Base-by-base conservation (phyloP, 176 grass and related monocot species). In the Chloris gayana region DNA sequence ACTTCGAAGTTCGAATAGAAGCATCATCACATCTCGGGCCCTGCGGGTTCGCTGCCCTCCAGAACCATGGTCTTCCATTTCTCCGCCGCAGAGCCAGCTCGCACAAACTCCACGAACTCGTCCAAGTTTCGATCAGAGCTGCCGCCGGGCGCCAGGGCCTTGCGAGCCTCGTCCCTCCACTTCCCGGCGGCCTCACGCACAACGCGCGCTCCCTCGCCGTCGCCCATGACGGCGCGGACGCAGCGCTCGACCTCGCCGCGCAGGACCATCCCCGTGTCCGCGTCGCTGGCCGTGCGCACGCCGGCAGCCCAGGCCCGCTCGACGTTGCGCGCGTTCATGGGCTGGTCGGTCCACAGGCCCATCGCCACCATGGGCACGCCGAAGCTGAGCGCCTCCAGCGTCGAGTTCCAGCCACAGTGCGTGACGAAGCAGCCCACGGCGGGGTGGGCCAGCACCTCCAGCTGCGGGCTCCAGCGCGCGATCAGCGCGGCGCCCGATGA, bases 361-460 rank as follows among this genome's bases (percentile, higher is more conserved):
- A 89, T 37, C 33, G 82, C 80, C 56, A 80, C 60, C 88, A 90
- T 93, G 0, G 91, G 85, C 74, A 90, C 79, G 1, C 88, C 85
- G 69, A 74, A 88, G 77, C 79, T 27, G 81, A 94, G 79, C 33
- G 88, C 88, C 84, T 95, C 93, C 26, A 92, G 63, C 12, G 82
- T 87, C 6, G 93, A 90, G 78, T 95, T 95, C 89, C 89, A 95
- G 9, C 89, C 87, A 60, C 89, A 92, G 78, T 95, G 93, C 18
- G 89, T 95, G 14, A 95, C 18, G 75, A 95, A 95, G 79, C 89
- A 87, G 25, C 93, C 89, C 33, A 91, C 75, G 61, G 93, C 82
- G 34, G 33, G 74, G 82, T 91, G 82, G 14, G 78, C 72, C 31
- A 93, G 85, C 6, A 93, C 85, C 61, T 85, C 89, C 14, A 94